These are phyloP conservation scores for Scenedesmus sp. DNA, from an alignment of 163 green algal genomes.

Conservation along the genomic window DNA sequence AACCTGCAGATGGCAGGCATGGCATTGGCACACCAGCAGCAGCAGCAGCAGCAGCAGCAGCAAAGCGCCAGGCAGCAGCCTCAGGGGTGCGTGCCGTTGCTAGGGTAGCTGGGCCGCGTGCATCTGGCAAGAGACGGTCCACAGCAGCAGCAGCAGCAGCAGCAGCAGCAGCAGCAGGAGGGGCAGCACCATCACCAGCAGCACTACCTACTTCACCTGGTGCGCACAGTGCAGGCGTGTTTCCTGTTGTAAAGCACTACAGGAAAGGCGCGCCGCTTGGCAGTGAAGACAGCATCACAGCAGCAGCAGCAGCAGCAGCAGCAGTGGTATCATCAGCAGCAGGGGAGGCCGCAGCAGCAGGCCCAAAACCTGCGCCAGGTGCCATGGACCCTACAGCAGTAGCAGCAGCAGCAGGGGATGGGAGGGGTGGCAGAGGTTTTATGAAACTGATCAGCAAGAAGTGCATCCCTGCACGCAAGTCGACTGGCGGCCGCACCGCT, in stretches of 20 bases:
- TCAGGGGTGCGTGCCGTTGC: neutral
- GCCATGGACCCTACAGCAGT: neutral
- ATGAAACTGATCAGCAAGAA: no score
- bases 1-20: neutral
- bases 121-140: neutral
- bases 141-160: neutral
- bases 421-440: neutral
- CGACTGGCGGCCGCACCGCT: neutral
- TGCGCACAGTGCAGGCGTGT: neutral
- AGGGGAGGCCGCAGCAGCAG: neutral
- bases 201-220: neutral
- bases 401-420: neutral
- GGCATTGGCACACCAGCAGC: neutral
- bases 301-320: neutral
- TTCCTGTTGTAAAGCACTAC: neutral
- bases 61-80: neutral
- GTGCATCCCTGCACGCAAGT: neutral
- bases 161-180: constrained; percentile 1
- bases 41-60: neutral
- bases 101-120: neutral
- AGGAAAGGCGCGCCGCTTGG: neutral
- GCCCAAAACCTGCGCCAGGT: no score
- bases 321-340: no score
- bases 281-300: neutral
- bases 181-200: no score